Evolutionary conservation across 2,329 filamentous ascomycete genomes (phyloP).

Genomic region (Bimuria novae-zelandiae): DNA sequence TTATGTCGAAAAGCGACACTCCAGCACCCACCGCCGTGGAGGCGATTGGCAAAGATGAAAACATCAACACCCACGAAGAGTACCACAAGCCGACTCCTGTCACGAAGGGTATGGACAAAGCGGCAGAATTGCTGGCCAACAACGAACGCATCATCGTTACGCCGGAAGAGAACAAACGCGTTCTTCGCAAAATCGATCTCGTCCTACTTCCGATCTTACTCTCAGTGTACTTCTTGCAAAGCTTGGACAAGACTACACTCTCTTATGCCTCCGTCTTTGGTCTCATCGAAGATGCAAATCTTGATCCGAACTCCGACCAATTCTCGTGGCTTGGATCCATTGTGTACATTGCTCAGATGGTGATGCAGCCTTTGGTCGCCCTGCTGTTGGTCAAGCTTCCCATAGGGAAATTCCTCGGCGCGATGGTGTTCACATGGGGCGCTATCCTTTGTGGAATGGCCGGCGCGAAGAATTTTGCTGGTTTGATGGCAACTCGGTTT

Average conservation of each 20-base stretch:
- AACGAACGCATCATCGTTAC: slow-evolving; percentile 56
- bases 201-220: slow-evolving; percentile 60
- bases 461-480: slow-evolving; percentile 62
- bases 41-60: slow-evolving; percentile 28
- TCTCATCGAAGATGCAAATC: slow-evolving; percentile 61
- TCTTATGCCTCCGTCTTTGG: slow-evolving; percentile 67
- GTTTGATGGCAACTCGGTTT: slow-evolving; percentile 65
- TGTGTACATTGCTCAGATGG: slow-evolving; percentile 60
- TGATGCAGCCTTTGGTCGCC: slow-evolving; percentile 58
- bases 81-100: slow-evolving; percentile 25
- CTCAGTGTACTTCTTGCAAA: slow-evolving; percentile 66
- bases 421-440: slow-evolving; percentile 58
- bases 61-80: slow-evolving; percentile 34
- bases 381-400: slow-evolving; percentile 64
- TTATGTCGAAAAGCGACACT: slow-evolving; percentile 24
- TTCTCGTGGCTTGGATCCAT: slow-evolving; percentile 58
- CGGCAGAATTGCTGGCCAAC: slow-evolving; percentile 55
- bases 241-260: slow-evolving; percentile 66
- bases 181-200: slow-evolving; percentile 58
- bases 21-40: neutral
- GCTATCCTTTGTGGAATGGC: slow-evolving; percentile 65
- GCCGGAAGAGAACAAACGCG: slow-evolving; percentile 57
- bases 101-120: slow-evolving; percentile 49
- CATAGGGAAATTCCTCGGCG: slow-evolving; percentile 63
- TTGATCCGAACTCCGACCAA: slow-evolving; percentile 57